Evolutionary conservation across 352 stramenopile genomes (phyloP).

Genomic region (Phytophthora sp.): DNA sequence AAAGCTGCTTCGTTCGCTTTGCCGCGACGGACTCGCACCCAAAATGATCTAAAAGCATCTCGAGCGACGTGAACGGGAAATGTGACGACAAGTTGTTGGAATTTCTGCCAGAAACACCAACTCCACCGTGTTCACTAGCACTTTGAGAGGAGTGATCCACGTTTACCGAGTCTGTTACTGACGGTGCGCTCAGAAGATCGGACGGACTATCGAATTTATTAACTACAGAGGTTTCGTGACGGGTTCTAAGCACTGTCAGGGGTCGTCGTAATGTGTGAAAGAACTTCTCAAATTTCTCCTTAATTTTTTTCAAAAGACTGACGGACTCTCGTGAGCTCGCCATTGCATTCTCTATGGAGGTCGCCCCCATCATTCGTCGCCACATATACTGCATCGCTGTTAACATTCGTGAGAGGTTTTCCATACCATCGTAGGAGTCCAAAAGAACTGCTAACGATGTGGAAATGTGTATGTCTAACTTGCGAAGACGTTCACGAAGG

Average conservation of each 20-base stretch:
- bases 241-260: neutral
- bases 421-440: conserved; percentile 19
- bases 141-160: conserved; percentile 10
- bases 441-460: conserved; percentile 22
- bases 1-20: conserved; percentile 21
- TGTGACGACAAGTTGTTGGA: neutral
- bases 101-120: neutral
- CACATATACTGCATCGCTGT: conserved; percentile 55
- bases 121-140: neutral
- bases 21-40: conserved; percentile 16
- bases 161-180: conserved; percentile 3
- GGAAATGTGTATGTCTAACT: conserved; percentile 37
- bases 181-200: neutral
- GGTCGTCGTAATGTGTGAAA: neutral
- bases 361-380: conserved; percentile 37
- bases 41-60: conserved; percentile 28
- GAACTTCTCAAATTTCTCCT: conserved; percentile 15
- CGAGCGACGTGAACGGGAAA: conserved; percentile 28
- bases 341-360: conserved; percentile 40
- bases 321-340: conserved; percentile 15
- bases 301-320: conserved; percentile 26
- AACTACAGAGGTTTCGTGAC: neutral
- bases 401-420: conserved; percentile 38
- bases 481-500: conserved; percentile 30
- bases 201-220: conserved; percentile 11